Base-by-base conservation (phyloP, 2,329 filamentous ascomycete genomes). In the Botrytis galanthina region DNA sequence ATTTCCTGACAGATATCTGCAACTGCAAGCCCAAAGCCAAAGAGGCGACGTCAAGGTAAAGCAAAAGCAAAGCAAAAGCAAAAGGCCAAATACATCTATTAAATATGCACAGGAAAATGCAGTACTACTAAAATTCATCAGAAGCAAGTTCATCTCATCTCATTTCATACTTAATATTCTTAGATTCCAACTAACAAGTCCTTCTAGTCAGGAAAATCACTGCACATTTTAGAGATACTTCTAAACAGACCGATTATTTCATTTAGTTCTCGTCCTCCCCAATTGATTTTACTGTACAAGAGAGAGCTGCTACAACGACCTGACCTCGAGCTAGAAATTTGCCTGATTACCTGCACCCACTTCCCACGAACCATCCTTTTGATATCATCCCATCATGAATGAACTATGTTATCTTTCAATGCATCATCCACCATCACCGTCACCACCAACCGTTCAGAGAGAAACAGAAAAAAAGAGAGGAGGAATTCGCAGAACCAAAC, bases 251-350 rank as follows among this genome's bases (percentile, higher is more conserved):
- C 37, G 51, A 70, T 59, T 46, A 44, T 35, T 35, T 46, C 54
- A 59, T 54, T 64, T 63, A 29, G 18, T 51, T 66, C n/a, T 64
- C 59, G n/a, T 46, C 42, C 29, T 35, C 44, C 35, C 32, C 26
- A 35, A 64, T 32, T 39, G 60, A 71, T 39, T 35, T 66, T 71
- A 71, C 59, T 71, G 70, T 71, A 71, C 70, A 71, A 71, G 60
- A 71, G 70, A 71, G 70, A 71, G 42, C 42, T 54, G 32, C 59
- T 54, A 66, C 60, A 64, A 64, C 35, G n/a, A 64, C 57, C n/a
- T 64, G n/a, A 42, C 44, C 63, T 44, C 18, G 18, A 71, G 57
- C 70, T 62, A 71, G 60, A 63, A 71, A 37, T 37, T 71, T 29
- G 51, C 29, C 20, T 39, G 59, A 61, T 42, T 66, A 66, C 29